Conservation (phyloP, 345 rosid species). For the Hirschfeldia incana region DNA sequence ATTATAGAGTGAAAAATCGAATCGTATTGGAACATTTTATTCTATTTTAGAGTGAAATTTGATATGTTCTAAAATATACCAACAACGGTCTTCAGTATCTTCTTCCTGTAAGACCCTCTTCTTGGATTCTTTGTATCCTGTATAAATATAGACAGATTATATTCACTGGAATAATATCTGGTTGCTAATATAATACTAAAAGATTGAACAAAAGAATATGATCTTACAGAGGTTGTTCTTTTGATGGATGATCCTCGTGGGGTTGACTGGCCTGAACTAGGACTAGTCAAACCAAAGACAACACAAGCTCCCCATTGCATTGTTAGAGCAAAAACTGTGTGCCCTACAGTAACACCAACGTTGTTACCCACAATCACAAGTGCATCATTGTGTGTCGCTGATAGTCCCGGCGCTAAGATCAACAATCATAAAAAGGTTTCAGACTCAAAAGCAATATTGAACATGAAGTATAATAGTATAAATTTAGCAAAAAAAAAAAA, state of each 20-base stretch:
- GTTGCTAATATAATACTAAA: neutral
- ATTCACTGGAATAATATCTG: neutral
- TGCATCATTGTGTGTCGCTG: constrained; percentile 36
- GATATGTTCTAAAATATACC: constrained; percentile 21
- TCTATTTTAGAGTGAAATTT: no score
- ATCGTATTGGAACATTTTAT: no score
- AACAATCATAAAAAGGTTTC: neutral
- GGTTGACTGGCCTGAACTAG: constrained; percentile 24
- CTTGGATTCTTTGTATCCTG: constrained; percentile 36
- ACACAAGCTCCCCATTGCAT: constrained; percentile 48
- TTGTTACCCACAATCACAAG: constrained; percentile 26
- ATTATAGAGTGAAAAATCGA: no score
- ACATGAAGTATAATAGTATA: neutral
- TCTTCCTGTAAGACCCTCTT: constrained; percentile 31
- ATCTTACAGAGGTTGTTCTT: constrained; percentile 36
- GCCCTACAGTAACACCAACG: constrained; percentile 37
- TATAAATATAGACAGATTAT: neutral
- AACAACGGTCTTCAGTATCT: constrained; percentile 27
- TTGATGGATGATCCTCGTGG: constrained; percentile 19
- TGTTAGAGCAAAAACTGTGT: constrained; percentile 37
- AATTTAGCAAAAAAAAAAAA: neutral
- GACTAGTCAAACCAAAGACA: constrained; percentile 34
- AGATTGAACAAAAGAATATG: neutral
- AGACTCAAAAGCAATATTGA: constrained; percentile 7
- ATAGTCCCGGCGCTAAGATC: constrained; percentile 36